Base-by-base conservation (phyloP, 2,329 filamentous ascomycete species). In the Colletotrichum tropicale region DNA sequence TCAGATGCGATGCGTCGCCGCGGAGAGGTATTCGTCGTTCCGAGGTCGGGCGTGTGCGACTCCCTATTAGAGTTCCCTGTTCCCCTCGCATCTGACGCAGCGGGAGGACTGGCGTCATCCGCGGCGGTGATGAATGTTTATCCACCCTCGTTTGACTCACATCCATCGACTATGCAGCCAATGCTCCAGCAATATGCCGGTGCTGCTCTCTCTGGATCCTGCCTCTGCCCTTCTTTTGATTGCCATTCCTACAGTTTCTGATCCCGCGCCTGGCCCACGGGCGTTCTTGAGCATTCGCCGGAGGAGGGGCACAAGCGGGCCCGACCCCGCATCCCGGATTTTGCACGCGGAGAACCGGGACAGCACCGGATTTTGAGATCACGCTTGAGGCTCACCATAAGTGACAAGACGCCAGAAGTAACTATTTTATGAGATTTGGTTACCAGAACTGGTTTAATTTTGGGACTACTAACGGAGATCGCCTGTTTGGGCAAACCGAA, bases 171-270 rank as follows among this genome's bases (percentile, higher is more conserved):
- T 6, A 21, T 48, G 18, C 43, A 48, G 43, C 43, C 18, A 48
- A 21, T 48, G 0, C 43, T 48, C 0, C 0, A 48, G 0, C 9
- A 12, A 6, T 0, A 48, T n/a, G 9, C 9, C 18, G 5, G 38
- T 9, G 0, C 1, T 12, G 8, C 9, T n/a, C 0, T 6, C 18
- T 48, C n/a, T 6, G 38, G 0, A n/a, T 48, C 9, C 18, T 48
- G 38, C 9, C 9, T 0, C 43, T n/a, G 0, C 0, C 9, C 38
- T 7, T 1, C 43, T 48, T 21, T 6, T 2, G 1, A 21, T 48
- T 48, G 0, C 9, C 10, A 21, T 7, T 6, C 1, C 18, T 4
- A 12, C 38, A 6, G 12, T 12, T 3, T 0, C 18, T 4, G 38
- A 48, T 48, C 18, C 8, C 9, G 12, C 18, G 9, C 18, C 1